Conservation (phyloP, 31 red algal species). For the Asparagopsis taxiformis region DNA sequence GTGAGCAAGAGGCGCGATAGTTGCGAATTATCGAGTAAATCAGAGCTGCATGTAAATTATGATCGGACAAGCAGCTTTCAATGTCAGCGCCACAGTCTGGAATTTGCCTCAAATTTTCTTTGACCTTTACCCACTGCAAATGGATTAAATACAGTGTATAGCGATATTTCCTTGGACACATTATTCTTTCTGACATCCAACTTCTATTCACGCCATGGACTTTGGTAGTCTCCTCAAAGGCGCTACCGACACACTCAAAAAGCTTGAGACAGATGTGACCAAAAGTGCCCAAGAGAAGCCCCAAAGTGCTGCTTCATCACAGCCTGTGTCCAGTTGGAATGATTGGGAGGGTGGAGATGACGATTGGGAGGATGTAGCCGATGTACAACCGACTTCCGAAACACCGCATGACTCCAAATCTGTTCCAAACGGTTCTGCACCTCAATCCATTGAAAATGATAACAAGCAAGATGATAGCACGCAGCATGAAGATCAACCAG, state of each 20-base stretch:
- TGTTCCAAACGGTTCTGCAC: neutral
- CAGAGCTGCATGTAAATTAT: too few relatives aligned
- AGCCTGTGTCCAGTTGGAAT: constrained; percentile 44
- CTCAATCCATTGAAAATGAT: too few relatives aligned
- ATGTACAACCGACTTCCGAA: constrained; percentile 12
- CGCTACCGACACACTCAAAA: constrained; percentile 39
- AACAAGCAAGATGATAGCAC: too few relatives aligned
- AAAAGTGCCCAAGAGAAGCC: constrained; percentile 7
- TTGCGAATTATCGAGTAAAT: too few relatives aligned
- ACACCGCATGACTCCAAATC: neutral
- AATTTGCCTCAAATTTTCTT: too few relatives aligned
- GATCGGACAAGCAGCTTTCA: too few relatives aligned
- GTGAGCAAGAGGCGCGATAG: too few relatives aligned
- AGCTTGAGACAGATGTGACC: constrained; percentile 17
- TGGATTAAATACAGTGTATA: too few relatives aligned
- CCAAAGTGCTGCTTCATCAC: neutral
- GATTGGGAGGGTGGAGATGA: constrained; percentile 29
- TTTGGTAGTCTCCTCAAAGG: constrained; percentile 37
- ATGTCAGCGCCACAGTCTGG: too few relatives aligned
- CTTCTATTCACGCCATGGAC: constrained; percentile 10
- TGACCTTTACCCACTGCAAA: too few relatives aligned
- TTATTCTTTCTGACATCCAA: neutral
- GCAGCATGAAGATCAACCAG: too few relatives aligned
- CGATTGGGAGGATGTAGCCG: constrained; percentile 67
- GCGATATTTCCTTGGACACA: neutral